These are phyloP conservation scores for Claviceps maximensis DNA, from an alignment of 2,329 filamentous ascomycete genomes.

Conservation along the genomic window DNA sequence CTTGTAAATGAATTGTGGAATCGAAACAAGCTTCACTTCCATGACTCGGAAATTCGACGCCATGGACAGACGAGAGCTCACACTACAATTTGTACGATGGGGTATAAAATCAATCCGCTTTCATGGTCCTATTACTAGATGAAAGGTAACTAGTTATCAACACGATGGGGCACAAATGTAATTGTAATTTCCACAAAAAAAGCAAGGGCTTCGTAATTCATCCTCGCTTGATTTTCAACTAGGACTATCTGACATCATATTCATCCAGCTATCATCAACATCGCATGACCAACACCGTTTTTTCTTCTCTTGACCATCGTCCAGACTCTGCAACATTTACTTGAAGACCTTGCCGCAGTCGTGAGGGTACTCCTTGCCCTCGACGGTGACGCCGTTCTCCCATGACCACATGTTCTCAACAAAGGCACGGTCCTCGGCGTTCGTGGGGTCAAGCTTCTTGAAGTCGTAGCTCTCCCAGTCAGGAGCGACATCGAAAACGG, in stretches of 20 bases:
- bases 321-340: conserved; percentile 42
- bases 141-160: no score
- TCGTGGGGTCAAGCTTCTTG: conserved; percentile 87
- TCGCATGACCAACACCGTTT: background rate
- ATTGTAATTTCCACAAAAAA: background rate
- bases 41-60: no score
- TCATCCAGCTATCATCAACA: background rate
- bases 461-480: conserved; percentile 96
- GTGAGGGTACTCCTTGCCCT: conserved; percentile 81
- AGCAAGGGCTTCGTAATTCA: background rate
- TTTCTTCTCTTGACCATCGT: conserved; percentile 6
- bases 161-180: no score
- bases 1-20: no score
- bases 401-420: conserved; percentile 82
- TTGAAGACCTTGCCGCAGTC: conserved; percentile 98
- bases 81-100: no score
- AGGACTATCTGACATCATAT: conserved; percentile 5
- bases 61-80: no score
- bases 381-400: conserved; percentile 69
- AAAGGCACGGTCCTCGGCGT: conserved; percentile 71
- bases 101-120: background rate
- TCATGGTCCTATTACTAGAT: background rate
- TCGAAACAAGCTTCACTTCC: no score
- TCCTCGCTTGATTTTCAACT: conserved; percentile 9
- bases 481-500: conserved; percentile 92